Conservation (phyloP, 2,329 filamentous ascomycete genomes). For the Thelonectria blattea region DNA sequence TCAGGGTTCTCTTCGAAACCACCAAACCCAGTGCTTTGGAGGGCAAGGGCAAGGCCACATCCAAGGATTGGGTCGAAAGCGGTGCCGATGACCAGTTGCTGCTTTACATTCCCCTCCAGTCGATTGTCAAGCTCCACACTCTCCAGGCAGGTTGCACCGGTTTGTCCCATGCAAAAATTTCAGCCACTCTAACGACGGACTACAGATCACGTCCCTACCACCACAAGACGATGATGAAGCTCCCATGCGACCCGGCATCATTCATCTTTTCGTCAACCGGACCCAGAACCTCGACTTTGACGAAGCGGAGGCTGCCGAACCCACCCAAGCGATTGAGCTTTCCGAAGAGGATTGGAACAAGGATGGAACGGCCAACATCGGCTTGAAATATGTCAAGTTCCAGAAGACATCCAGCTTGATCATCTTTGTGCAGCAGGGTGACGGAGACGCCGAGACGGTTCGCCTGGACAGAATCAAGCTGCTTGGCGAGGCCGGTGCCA, state of each 20-base stretch:
- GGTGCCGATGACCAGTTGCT: conserved; percentile 97
- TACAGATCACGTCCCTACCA: conserved; percentile 83
- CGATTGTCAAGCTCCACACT: conserved; percentile 87
- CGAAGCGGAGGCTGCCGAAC: conserved; percentile 85
- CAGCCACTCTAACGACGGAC: conserved; percentile 27
- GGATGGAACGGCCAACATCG: conserved; percentile 73
- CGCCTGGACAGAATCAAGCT: conserved; percentile 80
- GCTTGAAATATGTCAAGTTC: conserved; percentile 93
- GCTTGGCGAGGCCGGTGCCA: conserved; percentile 89
- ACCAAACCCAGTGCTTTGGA: conserved; percentile 69
- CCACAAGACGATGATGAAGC: conserved; percentile 73
- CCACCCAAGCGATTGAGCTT: conserved; percentile 81
- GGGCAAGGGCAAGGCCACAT: conserved; percentile 51
- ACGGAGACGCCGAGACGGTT: conserved; percentile 82
- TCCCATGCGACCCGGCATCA: conserved; percentile 79
- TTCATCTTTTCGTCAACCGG: conserved; percentile 88
- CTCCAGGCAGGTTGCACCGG: conserved; percentile 58
- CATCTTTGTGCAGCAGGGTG: conserved; percentile 86
- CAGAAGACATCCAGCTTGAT: conserved; percentile 89
- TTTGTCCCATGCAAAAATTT: neutral
- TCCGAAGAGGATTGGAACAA: conserved; percentile 80
- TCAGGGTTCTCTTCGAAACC: conserved; percentile 74
- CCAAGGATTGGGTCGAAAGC: conserved; percentile 89
- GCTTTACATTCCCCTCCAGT: conserved; percentile 89
- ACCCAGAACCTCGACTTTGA: conserved; percentile 92